Evolutionary conservation across 768 basidiomycete genomes (phyloP).

Genomic region (Lactifluus piperatus): DNA sequence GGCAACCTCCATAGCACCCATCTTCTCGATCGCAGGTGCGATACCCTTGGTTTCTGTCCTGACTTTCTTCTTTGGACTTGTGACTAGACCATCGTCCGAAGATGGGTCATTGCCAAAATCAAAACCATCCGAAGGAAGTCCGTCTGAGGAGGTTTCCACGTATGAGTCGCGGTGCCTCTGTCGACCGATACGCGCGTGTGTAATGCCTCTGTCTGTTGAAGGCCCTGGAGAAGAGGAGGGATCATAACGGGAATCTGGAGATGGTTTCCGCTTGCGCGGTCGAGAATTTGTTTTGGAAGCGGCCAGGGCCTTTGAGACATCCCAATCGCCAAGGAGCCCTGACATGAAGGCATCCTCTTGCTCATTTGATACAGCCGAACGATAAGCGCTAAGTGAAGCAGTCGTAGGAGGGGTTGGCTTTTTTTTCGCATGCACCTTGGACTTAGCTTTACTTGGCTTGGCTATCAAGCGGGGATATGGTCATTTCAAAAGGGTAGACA

Average conservation of each 20-base stretch:
- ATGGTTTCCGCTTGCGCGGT: constrained; percentile 63
- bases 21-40: constrained; percentile 46
- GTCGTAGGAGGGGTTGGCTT: constrained; percentile 38
- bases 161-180: constrained; percentile 19
- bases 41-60: constrained; percentile 38
- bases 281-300: constrained; percentile 27
- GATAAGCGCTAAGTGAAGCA: constrained; percentile 71
- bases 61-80: constrained; percentile 65
- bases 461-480: constrained; percentile 23
- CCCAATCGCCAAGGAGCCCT: constrained; percentile 65
- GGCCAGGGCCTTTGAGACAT: constrained; percentile 36
- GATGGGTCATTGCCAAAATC: constrained; percentile 22
- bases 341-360: constrained; percentile 90
- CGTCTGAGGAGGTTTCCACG: constrained; percentile 27
- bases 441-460: constrained; percentile 35
- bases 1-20: constrained; percentile 52
- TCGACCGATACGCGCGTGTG: background rate
- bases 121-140: constrained; percentile 24
- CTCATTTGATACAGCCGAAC: constrained; percentile 62
- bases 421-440: constrained; percentile 39
- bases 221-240: constrained; percentile 22
- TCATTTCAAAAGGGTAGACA: constrained; percentile 15
- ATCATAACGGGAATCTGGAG: constrained; percentile 28
- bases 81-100: constrained; percentile 52
- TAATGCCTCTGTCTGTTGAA: constrained; percentile 10